These are phyloP conservation scores for Thuja plicata DNA, from an alignment of 83 land plant species.

Conservation along the genomic window DNA sequence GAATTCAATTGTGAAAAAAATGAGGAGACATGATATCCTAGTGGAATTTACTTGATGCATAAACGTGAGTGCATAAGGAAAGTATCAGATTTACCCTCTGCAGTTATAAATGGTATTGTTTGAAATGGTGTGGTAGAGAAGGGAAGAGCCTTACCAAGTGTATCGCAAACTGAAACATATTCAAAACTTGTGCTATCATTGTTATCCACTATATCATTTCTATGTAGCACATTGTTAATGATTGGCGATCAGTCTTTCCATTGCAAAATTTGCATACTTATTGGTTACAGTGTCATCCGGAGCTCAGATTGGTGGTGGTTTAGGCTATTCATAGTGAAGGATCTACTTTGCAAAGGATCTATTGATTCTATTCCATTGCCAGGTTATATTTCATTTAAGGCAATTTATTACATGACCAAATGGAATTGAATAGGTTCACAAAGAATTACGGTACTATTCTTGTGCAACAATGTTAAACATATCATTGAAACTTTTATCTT, in stretches of 20 bases:
- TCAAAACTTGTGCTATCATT: background rate
- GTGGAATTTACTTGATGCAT: background rate
- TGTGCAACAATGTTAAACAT: background rate
- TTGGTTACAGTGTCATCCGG: background rate
- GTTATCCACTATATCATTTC: background rate
- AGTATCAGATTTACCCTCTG: background rate
- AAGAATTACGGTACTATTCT: background rate
- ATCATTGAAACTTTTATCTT: background rate
- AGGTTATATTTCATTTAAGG: background rate
- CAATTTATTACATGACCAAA: background rate
- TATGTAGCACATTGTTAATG: background rate
- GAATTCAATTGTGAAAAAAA: background rate
- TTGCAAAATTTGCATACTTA: background rate
- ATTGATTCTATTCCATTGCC: background rate
- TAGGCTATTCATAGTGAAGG: background rate
- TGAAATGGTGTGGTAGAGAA: background rate
- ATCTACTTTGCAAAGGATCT: background rate
- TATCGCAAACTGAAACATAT: background rate
- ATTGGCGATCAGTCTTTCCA: background rate
- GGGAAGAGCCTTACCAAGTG: background rate
- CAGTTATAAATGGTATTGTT: background rate
- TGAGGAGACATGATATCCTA: background rate
- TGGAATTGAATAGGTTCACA: background rate
- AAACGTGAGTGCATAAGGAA: background rate
- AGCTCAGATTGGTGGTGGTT: background rate